Percentiles rank a stretch among this genome's conserved stretches.
phyloP scores from a whole-genome alignment of 1,284 basidiomycete genomes.

The Tilletia horrida region DNA sequence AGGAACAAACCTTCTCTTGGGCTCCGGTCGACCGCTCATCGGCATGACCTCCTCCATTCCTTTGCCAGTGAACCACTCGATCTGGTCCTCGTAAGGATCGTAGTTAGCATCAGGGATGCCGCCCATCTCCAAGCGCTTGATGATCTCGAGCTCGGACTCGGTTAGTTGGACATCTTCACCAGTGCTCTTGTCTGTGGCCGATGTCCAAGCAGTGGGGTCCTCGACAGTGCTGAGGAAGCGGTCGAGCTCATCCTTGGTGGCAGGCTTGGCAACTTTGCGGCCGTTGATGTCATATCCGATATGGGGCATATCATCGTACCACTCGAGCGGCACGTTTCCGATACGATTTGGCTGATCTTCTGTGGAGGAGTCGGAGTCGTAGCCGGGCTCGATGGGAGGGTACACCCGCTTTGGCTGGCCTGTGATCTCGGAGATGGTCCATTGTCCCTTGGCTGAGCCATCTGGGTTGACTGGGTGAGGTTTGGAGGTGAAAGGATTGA shows the following conservation, averaged over 20 bases:
- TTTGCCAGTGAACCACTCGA: constrained; percentile 96
- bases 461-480: constrained; percentile 35
- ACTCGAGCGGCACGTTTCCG: constrained; percentile 92
- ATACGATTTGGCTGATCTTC: constrained; percentile 93
- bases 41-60: constrained; percentile 93
- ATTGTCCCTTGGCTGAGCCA: constrained; percentile 51
- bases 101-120: constrained; percentile 89
- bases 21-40: constrained; percentile 83
- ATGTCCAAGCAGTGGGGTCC: constrained; percentile 87
- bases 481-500: constrained; percentile 9
- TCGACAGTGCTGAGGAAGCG: constrained; percentile 93
- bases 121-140: constrained; percentile 78
- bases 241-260: constrained; percentile 92
- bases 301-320: constrained; percentile 99
- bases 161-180: constrained; percentile 84
- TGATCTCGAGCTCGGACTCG: constrained; percentile 89
- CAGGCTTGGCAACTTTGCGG: constrained; percentile 87
- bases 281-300: constrained; percentile 96
- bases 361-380: constrained; percentile 93
- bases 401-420: constrained; percentile 82
- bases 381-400: constrained; percentile 89
- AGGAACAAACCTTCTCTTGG: constrained; percentile 92
- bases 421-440: constrained; percentile 72
- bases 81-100: constrained; percentile 77
- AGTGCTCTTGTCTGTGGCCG: constrained; percentile 83